Conservation (phyloP, 208 protist genomes). For the Acanthamoeba culbertsoni region DNA sequence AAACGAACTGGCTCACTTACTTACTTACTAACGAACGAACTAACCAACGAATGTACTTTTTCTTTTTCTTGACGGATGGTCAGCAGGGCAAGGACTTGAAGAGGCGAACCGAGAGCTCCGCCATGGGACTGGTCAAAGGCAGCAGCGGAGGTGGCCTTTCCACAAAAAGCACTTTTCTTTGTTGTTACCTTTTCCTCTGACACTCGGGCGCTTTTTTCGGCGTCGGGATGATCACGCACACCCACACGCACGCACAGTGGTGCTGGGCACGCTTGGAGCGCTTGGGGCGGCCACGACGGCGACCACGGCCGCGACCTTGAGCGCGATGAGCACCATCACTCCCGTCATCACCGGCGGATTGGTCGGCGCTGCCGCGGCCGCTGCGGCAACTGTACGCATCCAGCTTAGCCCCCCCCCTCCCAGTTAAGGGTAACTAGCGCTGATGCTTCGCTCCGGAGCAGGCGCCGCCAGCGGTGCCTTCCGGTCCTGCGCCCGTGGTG, state of each 20-base stretch:
- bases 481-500: conserved; percentile 59
- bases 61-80: too few relatives aligned
- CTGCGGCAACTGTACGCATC: background rate
- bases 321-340: background rate
- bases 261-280: background rate
- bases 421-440: background rate
- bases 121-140: background rate
- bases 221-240: too few relatives aligned
- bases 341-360: background rate
- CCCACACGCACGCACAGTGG: background rate
- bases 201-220: too few relatives aligned
- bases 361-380: background rate
- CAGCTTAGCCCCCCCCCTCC: background rate
- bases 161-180: background rate
- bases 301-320: background rate
- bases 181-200: background rate
- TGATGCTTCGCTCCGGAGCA: background rate
- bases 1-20: background rate
- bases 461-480: background rate
- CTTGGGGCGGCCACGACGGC: background rate
- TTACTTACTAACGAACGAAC: background rate
- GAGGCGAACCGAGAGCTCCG: background rate
- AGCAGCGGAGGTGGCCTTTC: background rate
- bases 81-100: background rate
- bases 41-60: background rate